These are phyloP conservation scores for Scedosporium dehoogii DNA, from an alignment of 2,329 filamentous ascomycete species.

Conservation along the genomic window DNA sequence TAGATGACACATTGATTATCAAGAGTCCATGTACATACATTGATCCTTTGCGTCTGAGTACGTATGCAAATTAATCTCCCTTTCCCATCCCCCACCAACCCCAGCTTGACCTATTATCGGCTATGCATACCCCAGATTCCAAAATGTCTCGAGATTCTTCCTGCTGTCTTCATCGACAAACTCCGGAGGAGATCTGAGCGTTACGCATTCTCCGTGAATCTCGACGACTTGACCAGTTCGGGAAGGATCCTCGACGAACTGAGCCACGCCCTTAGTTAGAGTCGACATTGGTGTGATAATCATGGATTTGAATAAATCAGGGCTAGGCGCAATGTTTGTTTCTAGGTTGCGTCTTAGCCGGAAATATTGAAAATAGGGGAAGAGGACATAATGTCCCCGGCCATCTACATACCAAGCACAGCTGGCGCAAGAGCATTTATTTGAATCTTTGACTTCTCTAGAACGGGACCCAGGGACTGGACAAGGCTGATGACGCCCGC, in stretches of 20 bases:
- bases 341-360: conserved; percentile 18
- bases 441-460: conserved; percentile 31
- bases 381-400: neutral
- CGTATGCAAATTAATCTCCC: neutral
- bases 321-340: conserved; percentile 33
- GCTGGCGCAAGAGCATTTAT: conserved; percentile 42
- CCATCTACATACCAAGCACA: conserved; percentile 29
- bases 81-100: neutral
- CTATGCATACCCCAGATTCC: conserved; percentile 32
- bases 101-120: neutral
- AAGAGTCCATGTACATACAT: neutral
- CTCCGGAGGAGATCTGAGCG: conserved; percentile 30
- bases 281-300: conserved; percentile 40
- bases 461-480: conserved; percentile 29
- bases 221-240: conserved; percentile 37
- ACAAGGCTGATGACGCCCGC: conserved; percentile 38
- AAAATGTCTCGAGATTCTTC: conserved; percentile 37
- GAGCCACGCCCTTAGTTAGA: conserved; percentile 29
- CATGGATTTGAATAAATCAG: conserved; percentile 36
- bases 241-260: conserved; percentile 27
- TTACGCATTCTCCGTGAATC: conserved; percentile 39
- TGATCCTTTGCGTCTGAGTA: neutral
- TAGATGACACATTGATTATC: conserved; percentile 1
- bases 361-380: neutral
- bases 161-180: conserved; percentile 37